A percentile compares a stretch with the other conserved stretches of the same genome.
These are phyloP conservation scores for Kwoniella newhampshirensis DNA, from an alignment of 768 basidiomycete species.

Conservation along the genomic window DNA sequence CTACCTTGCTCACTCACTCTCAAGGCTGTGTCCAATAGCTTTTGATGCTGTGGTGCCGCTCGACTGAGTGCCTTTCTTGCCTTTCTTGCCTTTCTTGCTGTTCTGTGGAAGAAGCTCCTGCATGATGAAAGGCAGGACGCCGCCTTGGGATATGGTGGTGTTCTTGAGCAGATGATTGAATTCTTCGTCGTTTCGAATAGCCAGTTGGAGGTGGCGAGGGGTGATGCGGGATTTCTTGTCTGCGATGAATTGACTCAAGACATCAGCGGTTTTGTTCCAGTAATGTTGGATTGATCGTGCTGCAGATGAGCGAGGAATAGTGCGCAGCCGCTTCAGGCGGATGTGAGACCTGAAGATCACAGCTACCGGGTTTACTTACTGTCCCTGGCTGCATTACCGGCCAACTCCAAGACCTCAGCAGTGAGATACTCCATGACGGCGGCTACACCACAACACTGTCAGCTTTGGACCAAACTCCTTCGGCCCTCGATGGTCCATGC, in stretches of 20 bases:
- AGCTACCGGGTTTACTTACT: slow-evolving; percentile 60
- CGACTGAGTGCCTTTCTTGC: neutral
- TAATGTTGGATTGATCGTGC: too few relatives aligned
- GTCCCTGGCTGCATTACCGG: slow-evolving; percentile 68
- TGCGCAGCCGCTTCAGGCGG: too few relatives aligned
- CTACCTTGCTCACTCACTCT: too few relatives aligned
- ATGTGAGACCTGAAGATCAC: too few relatives aligned
- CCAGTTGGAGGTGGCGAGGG: slow-evolving; percentile 81
- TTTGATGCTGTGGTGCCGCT: neutral
- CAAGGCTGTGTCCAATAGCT: neutral
- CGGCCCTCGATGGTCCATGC: neutral
- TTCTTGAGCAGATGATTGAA: slow-evolving; percentile 71
- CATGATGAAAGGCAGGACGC: slow-evolving; percentile 69
- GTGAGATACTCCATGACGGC: slow-evolving; percentile 84
- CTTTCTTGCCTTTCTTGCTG: slow-evolving; percentile 4
- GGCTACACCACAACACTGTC: slow-evolving; percentile 7
- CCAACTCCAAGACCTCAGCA: slow-evolving; percentile 84
- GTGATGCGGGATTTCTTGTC: slow-evolving; percentile 73
- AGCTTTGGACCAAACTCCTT: neutral
- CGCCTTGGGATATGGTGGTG: slow-evolving; percentile 82
- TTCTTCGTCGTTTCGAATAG: slow-evolving; percentile 81
- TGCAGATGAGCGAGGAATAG: too few relatives aligned
- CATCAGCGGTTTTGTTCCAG: neutral
- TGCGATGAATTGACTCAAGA: neutral
- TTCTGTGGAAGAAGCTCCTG: slow-evolving; percentile 57